Conservation (phyloP, 768 basidiomycete genomes). For the Calocybe cyanea region DNA sequence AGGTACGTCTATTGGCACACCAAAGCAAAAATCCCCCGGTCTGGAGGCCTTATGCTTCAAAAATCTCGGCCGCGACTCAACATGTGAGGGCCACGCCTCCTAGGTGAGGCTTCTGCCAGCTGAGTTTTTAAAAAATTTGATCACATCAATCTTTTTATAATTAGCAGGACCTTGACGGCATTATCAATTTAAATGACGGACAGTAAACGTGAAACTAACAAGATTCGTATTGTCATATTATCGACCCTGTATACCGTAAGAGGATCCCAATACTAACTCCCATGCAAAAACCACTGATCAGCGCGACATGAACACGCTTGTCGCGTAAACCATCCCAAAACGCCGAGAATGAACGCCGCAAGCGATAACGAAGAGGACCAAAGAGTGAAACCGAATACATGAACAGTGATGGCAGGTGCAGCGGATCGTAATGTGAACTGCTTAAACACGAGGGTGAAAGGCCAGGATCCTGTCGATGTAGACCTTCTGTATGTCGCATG, state of each 20-base stretch:
- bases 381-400: slow-evolving; percentile 60
- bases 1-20: too few species aligned
- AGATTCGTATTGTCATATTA: too few species aligned
- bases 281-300: slow-evolving; percentile 36
- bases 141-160: too few species aligned
- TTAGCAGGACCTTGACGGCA: too few species aligned
- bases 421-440: slow-evolving; percentile 45
- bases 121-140: too few species aligned
- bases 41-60: too few species aligned
- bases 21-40: too few species aligned
- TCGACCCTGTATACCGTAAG: slow-evolving; percentile 5
- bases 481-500: not conserved
- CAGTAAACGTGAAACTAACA: too few species aligned
- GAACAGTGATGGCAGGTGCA: slow-evolving; percentile 63
- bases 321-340: slow-evolving; percentile 21
- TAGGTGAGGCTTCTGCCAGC: too few species aligned
- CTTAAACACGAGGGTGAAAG: slow-evolving; percentile 5
- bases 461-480: slow-evolving; percentile 3
- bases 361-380: slow-evolving; percentile 34
- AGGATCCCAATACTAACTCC: slow-evolving; percentile 33
- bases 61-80: too few species aligned
- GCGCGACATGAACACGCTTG: slow-evolving; percentile 26
- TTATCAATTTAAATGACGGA: too few species aligned
- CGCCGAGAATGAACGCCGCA: slow-evolving; percentile 22
- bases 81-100: too few species aligned